A percentile compares a stretch with the other conserved stretches of the same genome.
phyloP scores from a whole-genome alignment of 2,329 filamentous ascomycete genomes.

The Aspergillus pseudonomiae region DNA sequence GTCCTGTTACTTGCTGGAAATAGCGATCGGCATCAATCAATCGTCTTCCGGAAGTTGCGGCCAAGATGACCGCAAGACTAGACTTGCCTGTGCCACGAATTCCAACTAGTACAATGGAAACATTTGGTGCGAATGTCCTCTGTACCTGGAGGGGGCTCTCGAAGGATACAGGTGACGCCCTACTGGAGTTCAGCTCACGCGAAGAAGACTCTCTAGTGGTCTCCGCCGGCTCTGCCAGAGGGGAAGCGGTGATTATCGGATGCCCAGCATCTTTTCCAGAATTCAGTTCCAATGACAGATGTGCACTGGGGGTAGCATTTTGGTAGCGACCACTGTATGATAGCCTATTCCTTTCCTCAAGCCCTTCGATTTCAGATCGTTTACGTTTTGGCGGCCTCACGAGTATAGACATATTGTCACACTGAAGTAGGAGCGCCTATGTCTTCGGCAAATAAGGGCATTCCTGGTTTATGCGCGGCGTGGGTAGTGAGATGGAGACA shows the following conservation, averaged over 20 bases:
- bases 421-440: neutral
- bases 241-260: conserved; percentile 15
- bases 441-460: neutral
- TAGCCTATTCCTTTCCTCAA: conserved; percentile 11
- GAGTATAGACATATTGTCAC: conserved; percentile 34
- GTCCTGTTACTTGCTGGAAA: conserved; percentile 67
- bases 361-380: conserved; percentile 28
- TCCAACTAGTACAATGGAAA: conserved; percentile 73
- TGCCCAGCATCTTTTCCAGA: neutral
- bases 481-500: neutral
- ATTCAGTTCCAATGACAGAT: neutral
- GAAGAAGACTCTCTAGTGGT: conserved; percentile 25
- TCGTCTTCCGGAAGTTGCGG: conserved; percentile 68
- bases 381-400: conserved; percentile 37
- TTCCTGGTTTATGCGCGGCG: neutral
- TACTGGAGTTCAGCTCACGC: conserved; percentile 31
- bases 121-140: conserved; percentile 58
- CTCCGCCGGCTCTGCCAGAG: conserved; percentile 24
- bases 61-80: conserved; percentile 74
- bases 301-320: neutral
- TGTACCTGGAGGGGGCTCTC: conserved; percentile 31
- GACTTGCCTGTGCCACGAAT: conserved; percentile 76
- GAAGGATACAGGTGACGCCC: conserved; percentile 32
- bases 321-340: conserved; percentile 6
- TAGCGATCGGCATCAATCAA: conserved; percentile 70